phyloP scores from a whole-genome alignment of 768 basidiomycete genomes.

The Favolaschia claudopus region DNA sequence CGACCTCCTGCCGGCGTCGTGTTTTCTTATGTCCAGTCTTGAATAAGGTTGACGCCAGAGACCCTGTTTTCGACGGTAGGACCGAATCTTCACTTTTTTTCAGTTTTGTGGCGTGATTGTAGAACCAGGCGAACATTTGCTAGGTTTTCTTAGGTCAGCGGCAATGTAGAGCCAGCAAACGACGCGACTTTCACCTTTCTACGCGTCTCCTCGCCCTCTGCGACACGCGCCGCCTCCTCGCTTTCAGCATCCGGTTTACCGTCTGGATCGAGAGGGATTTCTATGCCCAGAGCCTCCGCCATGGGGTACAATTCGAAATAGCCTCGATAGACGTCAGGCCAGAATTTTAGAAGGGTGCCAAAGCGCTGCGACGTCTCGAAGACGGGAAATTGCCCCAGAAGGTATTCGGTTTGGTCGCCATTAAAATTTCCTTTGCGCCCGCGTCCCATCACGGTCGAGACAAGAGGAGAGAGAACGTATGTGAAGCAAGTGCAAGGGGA shows the following conservation, averaged over 20 bases:
- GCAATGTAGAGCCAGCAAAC: no score
- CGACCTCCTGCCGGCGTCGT: not conserved
- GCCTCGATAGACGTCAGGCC: not conserved
- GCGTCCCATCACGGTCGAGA: not conserved
- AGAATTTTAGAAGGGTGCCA: not conserved
- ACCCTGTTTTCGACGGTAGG: not conserved
- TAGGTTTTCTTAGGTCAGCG: not conserved
- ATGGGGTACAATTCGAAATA: not conserved
- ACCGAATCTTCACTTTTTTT: not conserved
- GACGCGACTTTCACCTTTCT: not conserved
- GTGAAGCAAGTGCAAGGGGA: no score
- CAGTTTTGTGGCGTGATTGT: not conserved
- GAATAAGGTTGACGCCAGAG: not conserved
- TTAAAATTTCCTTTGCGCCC: not conserved
- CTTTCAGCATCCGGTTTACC: not conserved
- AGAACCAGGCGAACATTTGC: constrained; percentile 8
- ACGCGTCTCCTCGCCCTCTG: no score
- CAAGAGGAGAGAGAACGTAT: no score
- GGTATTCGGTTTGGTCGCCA: not conserved
- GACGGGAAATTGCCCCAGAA: not conserved
- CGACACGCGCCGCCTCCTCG: no score
- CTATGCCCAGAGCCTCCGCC: not conserved
- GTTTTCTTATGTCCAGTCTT: not conserved
- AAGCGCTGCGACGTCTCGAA: not conserved
- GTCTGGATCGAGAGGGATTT: not conserved